Base-by-base conservation (phyloP, 192 early-diverging fungal species). In the Coemansia guatemalensis region DNA sequence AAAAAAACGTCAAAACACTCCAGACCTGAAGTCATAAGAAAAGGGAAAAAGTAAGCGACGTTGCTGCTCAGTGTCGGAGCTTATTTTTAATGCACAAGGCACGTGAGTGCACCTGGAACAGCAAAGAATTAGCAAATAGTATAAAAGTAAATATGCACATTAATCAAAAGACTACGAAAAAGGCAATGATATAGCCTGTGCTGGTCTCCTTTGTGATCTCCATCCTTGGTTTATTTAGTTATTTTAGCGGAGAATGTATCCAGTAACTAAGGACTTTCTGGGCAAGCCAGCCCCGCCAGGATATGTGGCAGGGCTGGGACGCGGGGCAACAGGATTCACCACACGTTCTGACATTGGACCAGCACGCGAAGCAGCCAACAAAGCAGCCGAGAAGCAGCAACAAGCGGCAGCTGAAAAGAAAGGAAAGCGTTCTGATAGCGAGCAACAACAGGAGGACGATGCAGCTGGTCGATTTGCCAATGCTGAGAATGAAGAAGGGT, bases 281-380 rank as follows among this genome's bases (percentile, higher is more conserved):
- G 88, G 87, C 53, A 95, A 92, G 72, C 88, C 92, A 53, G 89
- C 97, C 5, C 97, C 97, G 1, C 91, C 95, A 23, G 92, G 92
- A 65, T 99, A 99, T 67, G 93, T 99, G 62, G 97, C 97, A 22
- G 97, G 97, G 67, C 80, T 99, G 8, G 97, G 97, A 14, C 88
- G 97, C 73, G 97, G 94, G 58, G 97, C 97, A 1, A 92, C 93
- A 8, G 97, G 97, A 8, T 99, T 99, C 67, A 99, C 97, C 12
- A 99, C 97, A 23, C 89, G 95, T 24, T 95, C 95, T 8, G 97
- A 99, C 83, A 95, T 99, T 62, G 97, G 97, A 51, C 94, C 95
- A 24, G 97, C 95, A 5, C 87, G 93, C 62, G 95, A 98, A 66
- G 72, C 84, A 29, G 74, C 80, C n/a, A n/a, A n/a, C 62, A 94